Conservation (phyloP, 2,329 filamentous ascomycete species). For the Sporothrix schenckii region DNA sequence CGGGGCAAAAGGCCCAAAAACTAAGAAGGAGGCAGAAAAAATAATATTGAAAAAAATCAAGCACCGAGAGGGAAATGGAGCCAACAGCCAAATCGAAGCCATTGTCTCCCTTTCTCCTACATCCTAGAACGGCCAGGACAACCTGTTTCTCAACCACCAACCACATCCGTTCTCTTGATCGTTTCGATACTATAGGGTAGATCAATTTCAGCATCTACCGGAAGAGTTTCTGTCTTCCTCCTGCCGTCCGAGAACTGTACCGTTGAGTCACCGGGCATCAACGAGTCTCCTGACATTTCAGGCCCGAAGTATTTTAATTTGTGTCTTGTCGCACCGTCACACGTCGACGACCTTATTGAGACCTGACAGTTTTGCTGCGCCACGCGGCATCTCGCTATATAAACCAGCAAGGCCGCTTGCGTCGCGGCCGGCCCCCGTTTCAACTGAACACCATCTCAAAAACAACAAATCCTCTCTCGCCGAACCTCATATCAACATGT, state of each 20-base stretch:
- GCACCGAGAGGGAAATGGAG: constrained; percentile 5
- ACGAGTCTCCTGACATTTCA: constrained; percentile 4
- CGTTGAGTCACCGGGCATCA: constrained; percentile 29
- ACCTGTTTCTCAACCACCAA: background rate
- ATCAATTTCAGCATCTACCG: background rate
- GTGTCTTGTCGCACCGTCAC: background rate
- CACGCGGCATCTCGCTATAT: constrained; percentile 4
- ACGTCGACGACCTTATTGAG: constrained; percentile 9
- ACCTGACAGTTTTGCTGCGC: constrained; percentile 19
- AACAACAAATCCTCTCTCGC: background rate
- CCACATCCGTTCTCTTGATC: background rate
- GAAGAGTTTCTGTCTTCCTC: background rate
- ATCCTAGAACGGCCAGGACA: constrained; percentile 10
- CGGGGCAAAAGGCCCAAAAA: constrained; percentile 31
- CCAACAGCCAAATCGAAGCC: background rate
- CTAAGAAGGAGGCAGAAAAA: constrained; percentile 10
- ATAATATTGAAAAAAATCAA: constrained; percentile 1
- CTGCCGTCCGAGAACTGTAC: background rate
- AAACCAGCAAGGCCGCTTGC: background rate
- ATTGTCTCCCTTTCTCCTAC: constrained; percentile 7
- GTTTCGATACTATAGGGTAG: background rate
- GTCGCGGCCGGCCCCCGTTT: background rate
- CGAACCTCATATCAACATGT: constrained; percentile 31
- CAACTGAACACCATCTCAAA: background rate
- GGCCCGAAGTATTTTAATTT: constrained; percentile 17